A percentile compares a stretch with the other conserved stretches of the same genome.
These are phyloP conservation scores for Saksenaea oblongispora DNA, from an alignment of 371 early-diverging fungal genomes.

Conservation along the genomic window DNA sequence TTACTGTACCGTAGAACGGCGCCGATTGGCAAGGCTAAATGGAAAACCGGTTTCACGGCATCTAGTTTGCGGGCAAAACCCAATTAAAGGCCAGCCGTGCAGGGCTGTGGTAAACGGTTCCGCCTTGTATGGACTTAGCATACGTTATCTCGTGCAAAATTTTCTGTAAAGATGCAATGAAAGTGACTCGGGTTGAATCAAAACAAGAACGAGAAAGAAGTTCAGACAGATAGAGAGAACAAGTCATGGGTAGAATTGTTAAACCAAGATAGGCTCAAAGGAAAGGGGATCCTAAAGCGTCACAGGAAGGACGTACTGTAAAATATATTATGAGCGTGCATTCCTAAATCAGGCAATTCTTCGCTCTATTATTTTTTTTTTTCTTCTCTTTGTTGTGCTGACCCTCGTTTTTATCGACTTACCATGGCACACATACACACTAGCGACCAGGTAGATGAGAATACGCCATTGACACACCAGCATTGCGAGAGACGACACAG, in stretches of 20 bases:
- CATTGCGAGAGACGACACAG: constrained; percentile 3
- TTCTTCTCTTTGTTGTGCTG: not conserved
- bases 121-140: too few species aligned
- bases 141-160: too few species aligned
- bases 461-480: not conserved
- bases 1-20: not conserved
- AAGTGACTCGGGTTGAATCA: not conserved
- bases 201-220: not conserved
- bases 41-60: constrained; percentile 4
- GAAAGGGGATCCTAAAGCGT: not conserved
- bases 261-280: not conserved
- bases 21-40: not conserved
- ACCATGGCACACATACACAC: not conserved
- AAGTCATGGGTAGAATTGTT: not conserved
- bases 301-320: not conserved
- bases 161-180: not conserved
- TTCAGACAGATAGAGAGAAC: not conserved
- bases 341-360: not conserved
- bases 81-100: not conserved
- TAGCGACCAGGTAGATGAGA: not conserved
- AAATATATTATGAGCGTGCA: not conserved
- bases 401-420: not conserved
- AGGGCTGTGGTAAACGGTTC: too few species aligned
- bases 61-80: not conserved
- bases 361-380: not conserved